Evolutionary conservation across 306 rosid genomes (phyloP).

Genomic region (Clitoria ternatea): DNA sequence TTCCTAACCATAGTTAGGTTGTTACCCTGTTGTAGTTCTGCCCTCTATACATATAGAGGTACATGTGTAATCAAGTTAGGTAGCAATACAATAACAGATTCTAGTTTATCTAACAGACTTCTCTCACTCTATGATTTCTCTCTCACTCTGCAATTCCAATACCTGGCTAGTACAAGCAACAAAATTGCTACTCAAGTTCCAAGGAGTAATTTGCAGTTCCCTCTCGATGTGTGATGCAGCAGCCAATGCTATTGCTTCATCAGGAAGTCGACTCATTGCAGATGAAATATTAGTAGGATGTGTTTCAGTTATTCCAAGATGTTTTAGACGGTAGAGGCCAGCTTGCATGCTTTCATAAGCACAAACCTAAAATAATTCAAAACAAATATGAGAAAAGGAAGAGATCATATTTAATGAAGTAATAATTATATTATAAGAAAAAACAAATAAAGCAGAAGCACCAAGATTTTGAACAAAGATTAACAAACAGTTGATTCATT

Average conservation of each 20-base stretch:
- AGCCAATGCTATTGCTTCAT: slow-evolving; percentile 93
- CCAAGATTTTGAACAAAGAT: background rate
- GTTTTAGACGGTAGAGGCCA: slow-evolving; percentile 87
- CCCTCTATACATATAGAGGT: too few relatives aligned
- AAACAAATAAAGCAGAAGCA: background rate
- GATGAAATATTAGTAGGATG: slow-evolving; percentile 81
- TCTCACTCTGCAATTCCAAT: too few relatives aligned
- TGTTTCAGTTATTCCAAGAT: slow-evolving; percentile 82
- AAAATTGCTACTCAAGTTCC: slow-evolving; percentile 97
- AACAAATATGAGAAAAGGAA: slow-evolving; percentile 1
- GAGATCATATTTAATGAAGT: background rate
- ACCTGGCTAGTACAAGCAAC: slow-evolving; percentile 87
- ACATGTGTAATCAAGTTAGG: too few relatives aligned
- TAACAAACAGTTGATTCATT: background rate
- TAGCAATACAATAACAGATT: too few relatives aligned
- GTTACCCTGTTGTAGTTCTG: too few relatives aligned
- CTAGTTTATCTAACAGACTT: too few relatives aligned
- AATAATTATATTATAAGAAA: background rate
- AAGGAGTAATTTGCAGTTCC: slow-evolving; percentile 94
- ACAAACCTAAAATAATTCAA: slow-evolving; percentile 60
- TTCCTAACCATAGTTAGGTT: too few relatives aligned
- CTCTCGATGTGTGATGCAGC: slow-evolving; percentile 98
- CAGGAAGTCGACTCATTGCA: slow-evolving; percentile 95
- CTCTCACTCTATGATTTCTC: too few relatives aligned
- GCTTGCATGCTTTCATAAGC: slow-evolving; percentile 99